A percentile compares a stretch with the other conserved stretches of the same genome.
Evolutionary conservation across 164 flowering plant genomes (phyloP).

Genomic region (Warburgia ugandensis): DNA sequence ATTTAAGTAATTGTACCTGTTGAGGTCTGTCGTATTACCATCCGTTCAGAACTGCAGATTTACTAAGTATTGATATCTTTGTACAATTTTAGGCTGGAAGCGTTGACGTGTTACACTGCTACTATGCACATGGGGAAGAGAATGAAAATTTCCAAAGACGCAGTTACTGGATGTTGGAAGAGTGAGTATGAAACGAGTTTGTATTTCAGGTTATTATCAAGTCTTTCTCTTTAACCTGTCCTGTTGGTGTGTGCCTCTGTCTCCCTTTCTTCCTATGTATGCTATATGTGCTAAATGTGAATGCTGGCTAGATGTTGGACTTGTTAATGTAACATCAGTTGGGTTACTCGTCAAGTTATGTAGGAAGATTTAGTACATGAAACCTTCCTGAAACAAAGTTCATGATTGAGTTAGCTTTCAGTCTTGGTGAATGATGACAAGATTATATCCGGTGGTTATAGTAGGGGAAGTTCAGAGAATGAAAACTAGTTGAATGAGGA

Average conservation of each 20-base stretch:
- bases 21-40: not conserved
- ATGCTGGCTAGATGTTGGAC: no score
- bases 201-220: constrained; percentile 8
- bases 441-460: no score
- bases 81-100: constrained; percentile 65
- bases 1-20: not conserved
- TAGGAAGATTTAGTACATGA: no score
- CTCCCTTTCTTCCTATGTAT: not conserved
- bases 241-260: not conserved
- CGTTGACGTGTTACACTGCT: constrained; percentile 89
- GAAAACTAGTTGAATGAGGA: no score
- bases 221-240: constrained; percentile 2
- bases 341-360: no score
- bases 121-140: constrained; percentile 98
- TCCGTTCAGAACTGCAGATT: no score
- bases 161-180: constrained; percentile 98
- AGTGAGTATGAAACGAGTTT: constrained; percentile 48
- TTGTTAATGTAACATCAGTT: no score
- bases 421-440: no score
- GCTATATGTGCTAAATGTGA: no score
- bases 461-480: no score
- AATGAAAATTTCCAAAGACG: constrained; percentile 89
- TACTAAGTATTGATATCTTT: constrained; percentile 7
- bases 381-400: no score
- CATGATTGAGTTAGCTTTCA: no score